Conservation (phyloP, 2,329 filamentous ascomycete genomes). For the Calonectria pauciramosa region DNA sequence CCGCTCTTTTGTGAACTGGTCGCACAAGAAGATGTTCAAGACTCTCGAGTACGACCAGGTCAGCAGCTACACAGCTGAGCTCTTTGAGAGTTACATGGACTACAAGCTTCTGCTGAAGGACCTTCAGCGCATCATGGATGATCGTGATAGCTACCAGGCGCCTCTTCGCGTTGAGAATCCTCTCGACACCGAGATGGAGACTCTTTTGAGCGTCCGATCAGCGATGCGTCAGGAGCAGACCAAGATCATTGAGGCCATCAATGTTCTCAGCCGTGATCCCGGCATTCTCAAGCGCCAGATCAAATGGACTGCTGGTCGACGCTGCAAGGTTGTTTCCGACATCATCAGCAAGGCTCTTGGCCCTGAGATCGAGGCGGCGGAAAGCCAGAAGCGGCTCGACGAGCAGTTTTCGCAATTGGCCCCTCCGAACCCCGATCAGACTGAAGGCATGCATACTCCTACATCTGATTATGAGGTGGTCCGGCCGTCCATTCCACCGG, state of each 20-base stretch:
- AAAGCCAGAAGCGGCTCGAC: neutral
- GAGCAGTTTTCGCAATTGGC: neutral
- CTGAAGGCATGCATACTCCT: neutral
- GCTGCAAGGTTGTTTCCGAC: neutral
- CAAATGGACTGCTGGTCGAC: neutral
- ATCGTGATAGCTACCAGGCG: neutral
- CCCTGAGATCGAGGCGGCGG: neutral
- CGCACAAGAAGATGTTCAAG: neutral
- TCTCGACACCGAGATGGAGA: neutral
- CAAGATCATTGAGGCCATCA: constrained; percentile 13
- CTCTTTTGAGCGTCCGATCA: constrained; percentile 7
- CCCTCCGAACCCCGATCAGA: neutral
- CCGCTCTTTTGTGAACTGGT: constrained; percentile 7
- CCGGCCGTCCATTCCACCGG: neutral
- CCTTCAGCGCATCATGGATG: constrained; percentile 6
- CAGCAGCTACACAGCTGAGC: constrained; percentile 1
- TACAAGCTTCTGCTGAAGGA: constrained; percentile 26
- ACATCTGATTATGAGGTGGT: neutral
- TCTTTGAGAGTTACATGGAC: constrained; percentile 31
- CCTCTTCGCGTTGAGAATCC: neutral
- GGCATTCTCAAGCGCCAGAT: constrained; percentile 6
- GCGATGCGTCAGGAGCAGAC: constrained; percentile 10
- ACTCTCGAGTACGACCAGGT: constrained; percentile 14
- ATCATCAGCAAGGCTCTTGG: neutral
- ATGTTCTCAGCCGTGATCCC: constrained; percentile 6